phyloP scores from a whole-genome alignment of 495 filamentous ascomycete species.

The Daldinia concentrica region DNA sequence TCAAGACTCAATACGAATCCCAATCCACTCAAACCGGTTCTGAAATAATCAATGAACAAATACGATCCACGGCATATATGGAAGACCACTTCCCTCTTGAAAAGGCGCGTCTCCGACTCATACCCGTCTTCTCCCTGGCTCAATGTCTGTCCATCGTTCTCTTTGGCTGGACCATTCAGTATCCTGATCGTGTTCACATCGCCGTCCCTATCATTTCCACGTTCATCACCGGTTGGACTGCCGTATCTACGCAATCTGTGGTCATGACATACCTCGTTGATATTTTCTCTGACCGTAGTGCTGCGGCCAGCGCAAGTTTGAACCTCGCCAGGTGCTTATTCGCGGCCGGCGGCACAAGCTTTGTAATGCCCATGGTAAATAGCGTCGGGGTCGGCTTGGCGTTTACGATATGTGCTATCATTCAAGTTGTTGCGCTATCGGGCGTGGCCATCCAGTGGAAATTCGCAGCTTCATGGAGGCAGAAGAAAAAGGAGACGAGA shows the following conservation, averaged over 20 bases:
- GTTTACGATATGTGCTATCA: constrained; percentile 53
- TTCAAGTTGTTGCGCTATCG: constrained; percentile 50
- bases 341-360: constrained; percentile 50
- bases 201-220: constrained; percentile 49
- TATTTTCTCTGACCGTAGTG: constrained; percentile 49
- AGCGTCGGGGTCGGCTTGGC: constrained; percentile 51
- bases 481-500: constrained; percentile 27
- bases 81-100: constrained; percentile 51
- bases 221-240: constrained; percentile 55
- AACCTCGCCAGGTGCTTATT: constrained; percentile 55
- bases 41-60: constrained; percentile 11
- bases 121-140: constrained; percentile 46
- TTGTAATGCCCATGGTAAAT: constrained; percentile 49
- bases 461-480: constrained; percentile 50
- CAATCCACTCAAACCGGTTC: constrained; percentile 4
- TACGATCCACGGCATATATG: constrained; percentile 10
- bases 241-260: constrained; percentile 50
- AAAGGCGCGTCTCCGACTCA: constrained; percentile 48
- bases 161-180: constrained; percentile 52
- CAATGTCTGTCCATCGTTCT: constrained; percentile 48
- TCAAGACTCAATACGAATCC: constrained; percentile 47
- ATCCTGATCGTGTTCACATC: constrained; percentile 42
- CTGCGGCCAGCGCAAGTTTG: constrained; percentile 51
- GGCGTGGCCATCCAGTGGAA: constrained; percentile 55
- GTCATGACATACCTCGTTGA: constrained; percentile 56